Evolutionary conservation across 2,329 filamentous ascomycete genomes (phyloP), one percentile per base, ranked within the genome.

Genomic region (Verticillium isaacii): DNA sequence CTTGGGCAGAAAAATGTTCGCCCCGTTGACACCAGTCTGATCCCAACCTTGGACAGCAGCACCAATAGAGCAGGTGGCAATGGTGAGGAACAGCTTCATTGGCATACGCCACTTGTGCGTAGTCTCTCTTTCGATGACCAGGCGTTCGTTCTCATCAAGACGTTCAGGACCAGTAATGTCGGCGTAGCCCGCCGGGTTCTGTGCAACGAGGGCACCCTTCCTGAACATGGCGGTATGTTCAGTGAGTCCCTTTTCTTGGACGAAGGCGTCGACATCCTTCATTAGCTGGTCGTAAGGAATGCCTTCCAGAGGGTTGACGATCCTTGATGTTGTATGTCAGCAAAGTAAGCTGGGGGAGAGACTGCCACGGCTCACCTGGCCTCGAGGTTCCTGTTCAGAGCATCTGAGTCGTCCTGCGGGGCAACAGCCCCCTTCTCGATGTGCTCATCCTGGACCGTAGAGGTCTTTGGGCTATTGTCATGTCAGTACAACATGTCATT

Each of bases 131-230:
- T 92, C 89, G 62, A 87, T 78, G 50, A 78, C 78, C 19, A 94
- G 79, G 14, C 79, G 80, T 23, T 80, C 76, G 62, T 87, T 83
- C 69, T 90, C 89, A 0, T 79, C 77, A 2, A 93, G 80, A 12
- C 85, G 82, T 58, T 84, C 76, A 60, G 84, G 76, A 65, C 83
- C 82, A 4, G 73, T 75, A 50, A 92, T 80, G 37, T 81, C 77
- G 62, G 91, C 88, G 71, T 78, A 90, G 34, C 80, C 79, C 9
- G 77, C 76, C 0, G 89, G 89, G 66, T 89, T 85, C 71, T 91
- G 89, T 2, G 91, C 91, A 19, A 93, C 83, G 12, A 94, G 79
- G 3, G 90, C 91, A 37, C 89, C 91, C 68, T 88, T 89, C 59
- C 83, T 80, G 59, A 93, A 80, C 17, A 89, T 70, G 3, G 78